Evolutionary conservation across 108 stramenopile species (phyloP), one percentile per base, ranked within the genome.

Genomic region (Pseudonitzschia delicatissima): DNA sequence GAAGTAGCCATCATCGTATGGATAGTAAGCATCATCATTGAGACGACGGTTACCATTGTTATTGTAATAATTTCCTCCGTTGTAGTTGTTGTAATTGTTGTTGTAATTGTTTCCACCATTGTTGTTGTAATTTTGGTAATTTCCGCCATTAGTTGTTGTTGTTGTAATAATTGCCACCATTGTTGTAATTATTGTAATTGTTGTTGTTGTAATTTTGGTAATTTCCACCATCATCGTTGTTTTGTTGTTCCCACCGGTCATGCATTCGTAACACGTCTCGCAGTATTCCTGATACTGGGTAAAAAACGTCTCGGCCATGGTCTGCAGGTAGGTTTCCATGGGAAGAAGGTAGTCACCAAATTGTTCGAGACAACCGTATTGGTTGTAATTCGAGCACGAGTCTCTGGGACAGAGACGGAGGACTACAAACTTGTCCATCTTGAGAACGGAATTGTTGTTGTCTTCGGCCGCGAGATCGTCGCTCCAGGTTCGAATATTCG

Each of bases 291-390:
- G 70, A 57, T 84, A 85, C 29, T 83, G 77, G 15, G 64, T 66
- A 47, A 69, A 75, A 23, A 82, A 84, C 27, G 84, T 85, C 18
- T 77, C 77, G 5, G 82, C 36, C 87, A 94, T 90, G 62, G 79
- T 77, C 40, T 81, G 39, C 45, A 91, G 66, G 69, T 89, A 94
- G 12, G 77, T 80, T 66, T 69, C 82, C 69, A 90, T 80, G 3
- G 82, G 77, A 28, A 93, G 55, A 44, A 87, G 67, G 52, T 90
- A 93, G 67, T 90, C 88, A 32, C 87, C 92, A 66, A 82, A 94
- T 50, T 82, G 66, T 42, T 49, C 57, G 18, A 65, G 48, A 68
- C 93, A 94, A 9, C 90, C 90, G 32, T 62, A 84, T 68, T 66
- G 67, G 61, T 73, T 77, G 76, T 72, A 87, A 71, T 66, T 71